Conservation (phyloP, 352 stramenopile species). For the Aphanomyces astaci region DNA sequence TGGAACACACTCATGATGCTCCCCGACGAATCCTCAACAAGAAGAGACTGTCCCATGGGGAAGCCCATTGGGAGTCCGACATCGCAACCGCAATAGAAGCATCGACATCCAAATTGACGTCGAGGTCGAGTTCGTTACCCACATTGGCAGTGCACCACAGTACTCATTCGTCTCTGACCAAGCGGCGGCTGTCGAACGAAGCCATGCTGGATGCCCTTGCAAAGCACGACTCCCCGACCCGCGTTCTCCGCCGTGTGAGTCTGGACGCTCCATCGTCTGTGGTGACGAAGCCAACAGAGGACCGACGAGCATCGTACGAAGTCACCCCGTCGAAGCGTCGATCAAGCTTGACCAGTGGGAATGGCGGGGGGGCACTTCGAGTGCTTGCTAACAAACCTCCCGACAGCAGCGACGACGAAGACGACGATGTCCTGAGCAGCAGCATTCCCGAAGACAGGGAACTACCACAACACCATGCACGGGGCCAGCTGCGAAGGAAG, state of each 20-base stretch:
- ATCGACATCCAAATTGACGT: background rate
- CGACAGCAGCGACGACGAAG: constrained; percentile 12
- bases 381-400: constrained; percentile 4
- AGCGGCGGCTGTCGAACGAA: background rate
- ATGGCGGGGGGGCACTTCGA: constrained; percentile 8
- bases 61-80: background rate
- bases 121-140: background rate
- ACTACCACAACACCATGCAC: background rate
- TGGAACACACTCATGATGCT: background rate
- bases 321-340: background rate
- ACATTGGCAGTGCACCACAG: background rate
- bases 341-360: background rate
- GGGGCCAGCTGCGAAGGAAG: background rate
- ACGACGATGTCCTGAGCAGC: background rate
- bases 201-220: background rate
- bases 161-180: background rate
- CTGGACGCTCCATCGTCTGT: background rate
- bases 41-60: background rate
- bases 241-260: background rate
- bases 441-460: background rate
- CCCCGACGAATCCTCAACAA: background rate
- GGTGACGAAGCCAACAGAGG: background rate
- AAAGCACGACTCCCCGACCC: background rate
- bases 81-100: background rate
- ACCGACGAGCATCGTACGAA: constrained; percentile 12